These are phyloP conservation scores for Nakataea oryzae DNA, from an alignment of 2,329 filamentous ascomycete genomes.

Conservation along the genomic window DNA sequence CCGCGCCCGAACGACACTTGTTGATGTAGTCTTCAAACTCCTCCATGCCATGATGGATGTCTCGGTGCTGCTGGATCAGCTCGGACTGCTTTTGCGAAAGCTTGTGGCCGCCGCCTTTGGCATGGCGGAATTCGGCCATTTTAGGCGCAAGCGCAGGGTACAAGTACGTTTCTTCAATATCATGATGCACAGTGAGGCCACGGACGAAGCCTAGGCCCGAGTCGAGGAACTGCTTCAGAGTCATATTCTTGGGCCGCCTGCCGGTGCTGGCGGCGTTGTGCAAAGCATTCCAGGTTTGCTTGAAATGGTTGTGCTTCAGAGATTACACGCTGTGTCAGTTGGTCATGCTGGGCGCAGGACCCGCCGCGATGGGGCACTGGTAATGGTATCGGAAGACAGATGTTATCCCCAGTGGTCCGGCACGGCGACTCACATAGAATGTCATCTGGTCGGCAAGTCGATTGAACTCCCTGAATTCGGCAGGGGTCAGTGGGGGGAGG, in stretches of 20 bases:
- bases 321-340: not conserved
- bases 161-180: slow-evolving; percentile 71
- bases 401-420: not conserved
- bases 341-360: not conserved
- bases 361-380: slow-evolving; percentile 5
- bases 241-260: slow-evolving; percentile 52
- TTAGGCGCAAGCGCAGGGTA: slow-evolving; percentile 68
- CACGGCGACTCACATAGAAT: slow-evolving; percentile 43
- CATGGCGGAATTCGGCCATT: slow-evolving; percentile 65
- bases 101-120: slow-evolving; percentile 10
- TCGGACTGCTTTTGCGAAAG: slow-evolving; percentile 34
- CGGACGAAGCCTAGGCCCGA: slow-evolving; percentile 59
- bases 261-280: slow-evolving; percentile 51
- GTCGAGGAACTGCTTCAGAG: slow-evolving; percentile 57
- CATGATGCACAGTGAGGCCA: slow-evolving; percentile 67
- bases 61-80: slow-evolving; percentile 62
- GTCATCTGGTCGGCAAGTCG: slow-evolving; percentile 68
- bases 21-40: slow-evolving; percentile 55
- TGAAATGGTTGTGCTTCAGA: slow-evolving; percentile 64
- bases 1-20: slow-evolving; percentile 51
- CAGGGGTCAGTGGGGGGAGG: slow-evolving; percentile 52
- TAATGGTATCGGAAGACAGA: not conserved
- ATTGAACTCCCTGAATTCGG: slow-evolving; percentile 63
- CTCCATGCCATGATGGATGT: slow-evolving; percentile 71
- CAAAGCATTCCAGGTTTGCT: slow-evolving; percentile 60